Evolutionary conservation across 352 stramenopile genomes (phyloP).

Genomic region (Phytophthora citrophthora): DNA sequence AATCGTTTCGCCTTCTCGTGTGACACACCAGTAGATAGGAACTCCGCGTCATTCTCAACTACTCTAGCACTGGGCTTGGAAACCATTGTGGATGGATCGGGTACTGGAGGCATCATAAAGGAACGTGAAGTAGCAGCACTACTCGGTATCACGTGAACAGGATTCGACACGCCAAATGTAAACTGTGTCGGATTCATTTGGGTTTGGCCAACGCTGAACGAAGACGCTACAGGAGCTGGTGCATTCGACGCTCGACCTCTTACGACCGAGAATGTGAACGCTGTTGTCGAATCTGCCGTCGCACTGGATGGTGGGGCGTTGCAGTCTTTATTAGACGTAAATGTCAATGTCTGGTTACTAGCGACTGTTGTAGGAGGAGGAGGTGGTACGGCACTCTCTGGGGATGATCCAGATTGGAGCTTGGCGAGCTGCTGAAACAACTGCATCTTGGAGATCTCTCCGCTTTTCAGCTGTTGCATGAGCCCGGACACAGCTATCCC

Average conservation of each 20-base stretch:
- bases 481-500: conserved; percentile 61
- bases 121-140: conserved; percentile 2
- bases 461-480: conserved; percentile 86
- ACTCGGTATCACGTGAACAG: neutral
- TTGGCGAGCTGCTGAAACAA: conserved; percentile 85
- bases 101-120: conserved; percentile 20
- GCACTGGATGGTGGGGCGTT: neutral
- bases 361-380: conserved; percentile 1
- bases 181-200: conserved; percentile 18
- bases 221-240: neutral
- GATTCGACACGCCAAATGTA: conserved; percentile 26
- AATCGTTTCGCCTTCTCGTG: conserved; percentile 69
- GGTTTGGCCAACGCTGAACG: conserved; percentile 5
- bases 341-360: neutral
- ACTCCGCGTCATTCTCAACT: conserved; percentile 54
- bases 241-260: conserved; percentile 1
- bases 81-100: conserved; percentile 5
- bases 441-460: conserved; percentile 87
- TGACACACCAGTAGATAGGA: conserved; percentile 63
- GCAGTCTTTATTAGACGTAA: conserved; percentile 5
- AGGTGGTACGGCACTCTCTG: neutral
- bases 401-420: conserved; percentile 45
- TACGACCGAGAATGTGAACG: conserved; percentile 22
- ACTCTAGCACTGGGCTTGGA: conserved; percentile 28
- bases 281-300: neutral